These are phyloP conservation scores for Calonectria honghensis DNA, from an alignment of 2,329 filamentous ascomycete species.

Conservation along the genomic window DNA sequence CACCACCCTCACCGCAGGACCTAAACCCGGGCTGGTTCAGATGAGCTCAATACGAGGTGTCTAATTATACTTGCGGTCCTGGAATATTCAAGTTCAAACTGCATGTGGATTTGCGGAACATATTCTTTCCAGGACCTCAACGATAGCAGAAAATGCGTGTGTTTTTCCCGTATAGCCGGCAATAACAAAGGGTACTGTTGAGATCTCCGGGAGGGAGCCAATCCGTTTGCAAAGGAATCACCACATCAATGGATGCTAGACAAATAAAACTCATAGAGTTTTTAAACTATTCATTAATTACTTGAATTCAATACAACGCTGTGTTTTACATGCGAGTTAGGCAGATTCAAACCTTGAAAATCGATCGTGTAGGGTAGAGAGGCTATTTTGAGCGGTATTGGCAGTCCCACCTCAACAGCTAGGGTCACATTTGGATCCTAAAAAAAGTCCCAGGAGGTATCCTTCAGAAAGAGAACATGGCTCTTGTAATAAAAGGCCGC, in stretches of 20 bases:
- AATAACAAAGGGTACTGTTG: background rate
- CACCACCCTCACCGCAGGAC: slow-evolving; percentile 4
- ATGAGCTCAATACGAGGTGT: background rate
- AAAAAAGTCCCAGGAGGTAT: too few species aligned
- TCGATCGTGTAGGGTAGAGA: background rate
- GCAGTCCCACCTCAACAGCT: background rate
- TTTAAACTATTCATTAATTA: background rate
- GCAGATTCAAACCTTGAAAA: background rate
- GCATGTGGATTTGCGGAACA: background rate
- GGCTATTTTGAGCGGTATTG: background rate
- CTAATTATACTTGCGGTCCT: background rate
- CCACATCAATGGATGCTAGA: rapidly evolving
- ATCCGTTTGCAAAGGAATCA: background rate
- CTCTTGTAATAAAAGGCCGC: too few species aligned
- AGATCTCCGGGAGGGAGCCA: background rate
- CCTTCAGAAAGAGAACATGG: too few species aligned
- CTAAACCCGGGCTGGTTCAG: background rate
- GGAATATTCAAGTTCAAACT: background rate
- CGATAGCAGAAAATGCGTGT: too few species aligned
- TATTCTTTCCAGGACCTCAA: background rate
- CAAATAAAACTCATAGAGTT: background rate
- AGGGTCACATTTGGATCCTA: background rate
- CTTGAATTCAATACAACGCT: too few species aligned
- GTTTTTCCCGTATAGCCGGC: background rate
- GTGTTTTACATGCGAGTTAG: too few species aligned